A percentile compares a stretch with the other conserved stretches of the same genome.
Conservation (phyloP, 2,329 filamentous ascomycete genomes). For the Aspergillus sp. region DNA sequence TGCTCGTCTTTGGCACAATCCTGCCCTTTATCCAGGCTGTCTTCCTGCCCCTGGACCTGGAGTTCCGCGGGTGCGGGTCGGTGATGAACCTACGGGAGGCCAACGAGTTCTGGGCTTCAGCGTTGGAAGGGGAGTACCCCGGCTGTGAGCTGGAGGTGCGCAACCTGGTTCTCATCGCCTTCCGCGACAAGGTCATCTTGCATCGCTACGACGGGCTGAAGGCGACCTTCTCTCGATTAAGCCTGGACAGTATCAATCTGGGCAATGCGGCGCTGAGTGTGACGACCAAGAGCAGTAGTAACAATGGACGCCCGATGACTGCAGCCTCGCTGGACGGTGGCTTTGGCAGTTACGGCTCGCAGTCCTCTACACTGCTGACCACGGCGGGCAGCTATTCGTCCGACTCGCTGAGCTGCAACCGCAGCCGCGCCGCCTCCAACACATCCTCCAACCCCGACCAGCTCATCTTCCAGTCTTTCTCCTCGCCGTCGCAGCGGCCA, state of each 20-base stretch:
- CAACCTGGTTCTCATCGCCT: slow-evolving; percentile 82
- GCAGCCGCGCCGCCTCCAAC: slow-evolving; percentile 82
- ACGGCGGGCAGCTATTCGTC: slow-evolving; percentile 55
- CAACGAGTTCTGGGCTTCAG: slow-evolving; percentile 83
- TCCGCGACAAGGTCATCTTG: slow-evolving; percentile 83
- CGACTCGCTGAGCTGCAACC: slow-evolving; percentile 52
- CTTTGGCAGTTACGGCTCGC: slow-evolving; percentile 75
- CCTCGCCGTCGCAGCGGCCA: slow-evolving; percentile 35
- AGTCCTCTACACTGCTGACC: slow-evolving; percentile 68
- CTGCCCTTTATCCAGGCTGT: slow-evolving; percentile 93
- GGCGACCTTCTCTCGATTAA: slow-evolving; percentile 83
- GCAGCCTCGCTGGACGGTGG: slow-evolving; percentile 72
- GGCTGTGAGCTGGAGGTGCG: slow-evolving; percentile 74
- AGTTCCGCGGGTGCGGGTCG: slow-evolving; percentile 80
- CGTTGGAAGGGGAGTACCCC: slow-evolving; percentile 50
- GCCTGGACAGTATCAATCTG: slow-evolving; percentile 71
- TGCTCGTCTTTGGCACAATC: slow-evolving; percentile 85
- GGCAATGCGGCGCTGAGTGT: slow-evolving; percentile 42
- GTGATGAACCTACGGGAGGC: slow-evolving; percentile 77
- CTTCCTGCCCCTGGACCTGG: slow-evolving; percentile 87
- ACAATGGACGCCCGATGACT: slow-evolving; percentile 63
- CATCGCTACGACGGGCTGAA: slow-evolving; percentile 86
- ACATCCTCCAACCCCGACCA: slow-evolving; percentile 58
- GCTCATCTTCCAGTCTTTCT: slow-evolving; percentile 41
- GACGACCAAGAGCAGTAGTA: slow-evolving; percentile 42